phyloP scores from a whole-genome alignment of 2,329 filamentous ascomycete genomes.

The Ophiognomonia clavigignenti-juglandacearum region DNA sequence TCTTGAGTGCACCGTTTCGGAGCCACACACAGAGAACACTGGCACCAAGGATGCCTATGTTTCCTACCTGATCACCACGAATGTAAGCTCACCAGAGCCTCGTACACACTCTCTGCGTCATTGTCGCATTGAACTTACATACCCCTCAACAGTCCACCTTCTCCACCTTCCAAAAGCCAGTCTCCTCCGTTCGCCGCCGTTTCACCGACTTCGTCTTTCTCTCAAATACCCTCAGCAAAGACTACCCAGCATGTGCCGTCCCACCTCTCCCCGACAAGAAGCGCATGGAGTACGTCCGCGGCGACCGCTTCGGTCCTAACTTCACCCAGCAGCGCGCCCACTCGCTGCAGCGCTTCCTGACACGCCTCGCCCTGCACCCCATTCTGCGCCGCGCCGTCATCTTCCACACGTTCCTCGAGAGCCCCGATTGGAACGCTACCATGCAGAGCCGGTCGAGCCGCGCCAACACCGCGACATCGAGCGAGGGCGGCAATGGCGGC shows the following conservation, averaged over 20 bases:
- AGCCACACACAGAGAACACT: constrained; percentile 90
- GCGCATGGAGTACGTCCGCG: constrained; percentile 97
- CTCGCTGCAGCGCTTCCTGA: constrained; percentile 87
- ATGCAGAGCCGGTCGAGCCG: constrained; percentile 77
- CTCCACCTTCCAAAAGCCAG: constrained; percentile 80
- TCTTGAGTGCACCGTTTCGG: constrained; percentile 77
- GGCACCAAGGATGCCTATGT: constrained; percentile 96
- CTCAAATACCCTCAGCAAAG: constrained; percentile 80
- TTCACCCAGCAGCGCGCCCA: constrained; percentile 86
- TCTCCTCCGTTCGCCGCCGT: constrained; percentile 76
- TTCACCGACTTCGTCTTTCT: constrained; percentile 98
- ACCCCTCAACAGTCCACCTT: constrained; percentile 71
- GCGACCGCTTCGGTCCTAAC: constrained; percentile 89
- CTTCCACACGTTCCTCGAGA: constrained; percentile 86
- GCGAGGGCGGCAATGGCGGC: constrained; percentile 50
- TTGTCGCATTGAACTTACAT: background rate
- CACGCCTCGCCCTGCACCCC: constrained; percentile 81
- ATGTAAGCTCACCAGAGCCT: constrained; percentile 47
- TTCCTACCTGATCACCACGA: constrained; percentile 88
- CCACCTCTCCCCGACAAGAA: constrained; percentile 96
- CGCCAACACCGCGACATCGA: constrained; percentile 36
- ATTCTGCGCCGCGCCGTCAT: constrained; percentile 78
- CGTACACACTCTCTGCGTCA: background rate
- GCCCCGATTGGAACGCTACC: constrained; percentile 90
- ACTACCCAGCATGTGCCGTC: constrained; percentile 88